Percentiles rank a stretch among this genome's conserved stretches.
Conservation (phyloP, 2,329 filamentous ascomycete species). For the Coleophoma cylindrospora region DNA sequence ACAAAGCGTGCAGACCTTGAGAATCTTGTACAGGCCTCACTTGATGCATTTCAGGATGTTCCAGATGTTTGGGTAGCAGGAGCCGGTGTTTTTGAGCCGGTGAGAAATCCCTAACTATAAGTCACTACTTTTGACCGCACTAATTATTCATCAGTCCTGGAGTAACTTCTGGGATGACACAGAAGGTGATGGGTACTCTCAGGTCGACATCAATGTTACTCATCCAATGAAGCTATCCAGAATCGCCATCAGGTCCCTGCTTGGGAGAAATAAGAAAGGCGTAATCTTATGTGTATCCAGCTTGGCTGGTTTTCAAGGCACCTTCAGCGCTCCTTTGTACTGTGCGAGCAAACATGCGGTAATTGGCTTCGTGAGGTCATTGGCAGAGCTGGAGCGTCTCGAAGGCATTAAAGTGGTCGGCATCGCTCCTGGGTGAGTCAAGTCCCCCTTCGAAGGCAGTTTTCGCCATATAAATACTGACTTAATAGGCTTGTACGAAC, state of each 20-base stretch:
- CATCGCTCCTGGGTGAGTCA: slow-evolving; percentile 24
- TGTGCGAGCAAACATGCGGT: slow-evolving; percentile 31
- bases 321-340: slow-evolving; percentile 28
- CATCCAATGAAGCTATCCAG: slow-evolving; percentile 34
- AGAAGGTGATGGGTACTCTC: slow-evolving; percentile 25
- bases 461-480: neutral
- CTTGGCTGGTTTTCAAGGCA: slow-evolving; percentile 25
- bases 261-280: slow-evolving; percentile 27
- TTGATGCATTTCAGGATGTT: slow-evolving; percentile 23
- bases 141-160: slow-evolving; percentile 9
- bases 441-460: neutral
- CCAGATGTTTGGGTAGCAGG: slow-evolving; percentile 32
- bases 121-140: neutral
- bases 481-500: slow-evolving; percentile 7
- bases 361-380: slow-evolving; percentile 31
- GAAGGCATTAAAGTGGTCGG: slow-evolving; percentile 29
- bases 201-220: slow-evolving; percentile 29
- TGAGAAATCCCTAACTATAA: slow-evolving; percentile 5
- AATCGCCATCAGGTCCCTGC: slow-evolving; percentile 28
- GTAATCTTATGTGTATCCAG: slow-evolving; percentile 28
- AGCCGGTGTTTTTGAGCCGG: slow-evolving; percentile 33
- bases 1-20: slow-evolving; percentile 25
- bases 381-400: slow-evolving; percentile 25
- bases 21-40: slow-evolving; percentile 18
- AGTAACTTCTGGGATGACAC: slow-evolving; percentile 32